Evolutionary conservation across 805 yeast genomes (phyloP).

Genomic region (Nadsonia fulvescens): DNA sequence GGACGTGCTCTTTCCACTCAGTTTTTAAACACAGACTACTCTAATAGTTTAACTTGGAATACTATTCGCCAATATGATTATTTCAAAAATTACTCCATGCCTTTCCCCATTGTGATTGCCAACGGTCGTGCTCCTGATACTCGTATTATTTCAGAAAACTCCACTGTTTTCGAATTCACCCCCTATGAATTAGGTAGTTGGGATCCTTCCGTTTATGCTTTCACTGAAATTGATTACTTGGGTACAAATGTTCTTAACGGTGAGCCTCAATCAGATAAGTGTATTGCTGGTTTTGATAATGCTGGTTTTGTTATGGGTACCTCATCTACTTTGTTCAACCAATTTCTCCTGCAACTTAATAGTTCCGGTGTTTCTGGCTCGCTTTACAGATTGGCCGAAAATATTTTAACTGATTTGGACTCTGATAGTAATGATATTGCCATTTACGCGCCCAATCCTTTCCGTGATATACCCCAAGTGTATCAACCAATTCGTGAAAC

Average conservation of each 20-base stretch:
- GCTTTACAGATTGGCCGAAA: slow-evolving; percentile 26
- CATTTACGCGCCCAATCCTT: slow-evolving; percentile 56
- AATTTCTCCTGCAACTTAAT: slow-evolving; percentile 39
- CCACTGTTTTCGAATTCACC: slow-evolving; percentile 36
- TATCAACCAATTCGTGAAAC: slow-evolving; percentile 20
- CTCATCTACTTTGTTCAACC: slow-evolving; percentile 65
- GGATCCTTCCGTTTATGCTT: slow-evolving; percentile 59
- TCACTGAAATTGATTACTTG: slow-evolving; percentile 47
- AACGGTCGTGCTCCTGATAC: slow-evolving; percentile 28
- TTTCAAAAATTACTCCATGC: slow-evolving; percentile 46
- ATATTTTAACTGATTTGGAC: slow-evolving; percentile 28
- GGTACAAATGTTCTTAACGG: slow-evolving; percentile 56
- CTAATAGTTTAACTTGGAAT: slow-evolving; percentile 43
- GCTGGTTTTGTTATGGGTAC: slow-evolving; percentile 72
- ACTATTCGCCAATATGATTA: slow-evolving; percentile 42
- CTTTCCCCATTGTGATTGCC: slow-evolving; percentile 49
- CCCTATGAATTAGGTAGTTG: slow-evolving; percentile 75
- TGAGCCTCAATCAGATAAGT: slow-evolving; percentile 26
- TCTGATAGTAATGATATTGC: slow-evolving; percentile 47
- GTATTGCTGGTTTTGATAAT: slow-evolving; percentile 60
- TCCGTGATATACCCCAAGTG: slow-evolving; percentile 27
- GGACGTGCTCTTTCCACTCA: slow-evolving; percentile 61
- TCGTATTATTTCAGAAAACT: slow-evolving; percentile 36
- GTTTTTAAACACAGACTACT: slow-evolving; percentile 47
- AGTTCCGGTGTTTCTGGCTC: slow-evolving; percentile 31